These are phyloP conservation scores for Vitellaria paradoxa DNA, from an alignment of 179 eudicot genomes.

Conservation along the genomic window DNA sequence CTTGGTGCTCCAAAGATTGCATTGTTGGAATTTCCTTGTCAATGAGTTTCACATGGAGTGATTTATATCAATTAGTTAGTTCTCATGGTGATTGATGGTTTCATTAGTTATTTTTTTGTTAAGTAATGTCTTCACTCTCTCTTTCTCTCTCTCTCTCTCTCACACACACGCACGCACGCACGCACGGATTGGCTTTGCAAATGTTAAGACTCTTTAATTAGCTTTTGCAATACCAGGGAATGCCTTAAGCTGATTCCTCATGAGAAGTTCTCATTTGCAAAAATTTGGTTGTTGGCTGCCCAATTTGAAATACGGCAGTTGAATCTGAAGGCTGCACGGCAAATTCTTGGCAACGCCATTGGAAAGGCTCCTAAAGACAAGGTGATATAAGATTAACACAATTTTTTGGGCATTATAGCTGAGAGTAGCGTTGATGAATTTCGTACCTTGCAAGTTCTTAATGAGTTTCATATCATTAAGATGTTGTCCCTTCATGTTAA, in stretches of 20 bases:
- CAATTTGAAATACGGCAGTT: conserved; percentile 85
- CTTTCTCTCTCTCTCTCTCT: neutral
- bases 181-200: neutral
- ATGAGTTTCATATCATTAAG: neutral
- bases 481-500: neutral
- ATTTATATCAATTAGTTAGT: neutral
- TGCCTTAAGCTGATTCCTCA: conserved; percentile 81
- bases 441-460: neutral
- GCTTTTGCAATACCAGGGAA: conserved; percentile 38
- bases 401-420: neutral
- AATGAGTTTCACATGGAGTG: neutral
- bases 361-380: conserved; percentile 93
- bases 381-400: conserved; percentile 30
- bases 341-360: conserved; percentile 78
- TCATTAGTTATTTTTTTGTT: neutral
- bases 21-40: neutral
- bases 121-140: neutral
- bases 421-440: neutral
- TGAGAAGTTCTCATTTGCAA: conserved; percentile 81
- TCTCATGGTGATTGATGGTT: neutral
- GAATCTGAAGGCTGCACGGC: conserved; percentile 67
- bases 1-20: neutral
- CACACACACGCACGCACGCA: neutral
- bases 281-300: conserved; percentile 88
- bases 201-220: neutral